Evolutionary conservation across 2,329 filamentous ascomycete genomes (phyloP), one percentile per base, ranked within the genome.

Genomic region (Coniosporium uncinatum): DNA sequence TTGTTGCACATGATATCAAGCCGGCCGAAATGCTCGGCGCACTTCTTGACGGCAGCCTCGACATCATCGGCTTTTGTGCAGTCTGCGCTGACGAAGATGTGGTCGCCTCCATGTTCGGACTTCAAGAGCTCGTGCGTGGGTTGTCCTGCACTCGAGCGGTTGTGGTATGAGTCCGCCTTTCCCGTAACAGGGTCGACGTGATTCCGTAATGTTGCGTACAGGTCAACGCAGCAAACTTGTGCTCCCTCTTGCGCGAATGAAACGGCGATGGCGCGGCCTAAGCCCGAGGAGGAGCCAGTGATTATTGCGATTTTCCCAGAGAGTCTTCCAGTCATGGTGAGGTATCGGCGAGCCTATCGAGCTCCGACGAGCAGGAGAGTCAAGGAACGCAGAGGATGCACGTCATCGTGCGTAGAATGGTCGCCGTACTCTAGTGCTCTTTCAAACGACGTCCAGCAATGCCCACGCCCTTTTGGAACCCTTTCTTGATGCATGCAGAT

Each of bases 1-100:
- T 62, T 63, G 45, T 63, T 63, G 11, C 61, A 52, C 43, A 62
- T 48, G 13, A 64, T 52, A 37, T 63, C 61, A 17, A 63, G 42
- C 17, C 59, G 41, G 8, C 59, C 56, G 41, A 54, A 60, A 8
- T 36, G 42, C 19, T 54, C 36, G 6, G 61, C 58, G 34, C 53
- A 53, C 29, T 36, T 40, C 8, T 44, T 44, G 5, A 63, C 50
- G 1, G 49, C 49, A 14, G 36, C 36, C 37, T 55, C 51, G 14
- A 57, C 50, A 16, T 57, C 52, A 4, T 39, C 35, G 6, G 57
- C 51, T 8, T 46, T 42, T 6, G 58, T 61, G 14, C 64, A 47
- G 45, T 64, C 57, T 3, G 52, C 52, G 32, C 50, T 44, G 5
- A 59, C 51, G 43, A 58, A 63, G 14, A 53, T 46, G 41, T 50